phyloP scores from a whole-genome alignment of 2,329 filamentous ascomycete species.

The Xylaria sp. region DNA sequence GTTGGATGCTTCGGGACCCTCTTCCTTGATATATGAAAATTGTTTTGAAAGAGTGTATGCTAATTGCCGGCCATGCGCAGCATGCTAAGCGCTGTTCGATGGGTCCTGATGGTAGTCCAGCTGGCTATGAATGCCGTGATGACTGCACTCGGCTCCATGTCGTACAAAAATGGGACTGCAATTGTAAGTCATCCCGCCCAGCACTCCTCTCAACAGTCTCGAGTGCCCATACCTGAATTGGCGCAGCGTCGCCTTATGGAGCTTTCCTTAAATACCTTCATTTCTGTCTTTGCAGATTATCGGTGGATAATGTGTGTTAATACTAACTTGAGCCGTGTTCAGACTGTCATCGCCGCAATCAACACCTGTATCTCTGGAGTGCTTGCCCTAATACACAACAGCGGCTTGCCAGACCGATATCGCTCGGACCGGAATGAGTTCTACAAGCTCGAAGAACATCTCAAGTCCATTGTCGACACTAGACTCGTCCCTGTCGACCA shows the following conservation, averaged over 20 bases:
- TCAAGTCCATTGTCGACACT: conserved; percentile 54
- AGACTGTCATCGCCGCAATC: conserved; percentile 51
- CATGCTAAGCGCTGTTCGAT: conserved; percentile 45
- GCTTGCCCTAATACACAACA: conserved; percentile 56
- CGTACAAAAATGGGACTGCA: conserved; percentile 40
- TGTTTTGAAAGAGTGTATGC: too few relatives aligned
- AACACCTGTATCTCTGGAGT: conserved; percentile 55
- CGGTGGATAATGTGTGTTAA: not conserved
- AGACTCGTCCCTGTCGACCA: conserved; percentile 47
- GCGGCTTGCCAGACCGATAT: conserved; percentile 55
- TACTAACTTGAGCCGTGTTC: not conserved
- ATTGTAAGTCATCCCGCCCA: conserved; percentile 40
- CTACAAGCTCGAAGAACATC: conserved; percentile 51
- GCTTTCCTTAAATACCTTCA: not conserved
- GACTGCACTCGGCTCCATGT: conserved; percentile 52
- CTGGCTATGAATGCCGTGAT: conserved; percentile 52
- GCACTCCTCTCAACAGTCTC: not conserved
- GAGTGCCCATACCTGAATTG: not conserved
- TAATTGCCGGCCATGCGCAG: too few relatives aligned
- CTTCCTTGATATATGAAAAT: too few relatives aligned
- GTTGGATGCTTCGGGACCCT: too few relatives aligned
- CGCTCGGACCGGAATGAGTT: conserved; percentile 54
- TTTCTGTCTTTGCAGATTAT: not conserved
- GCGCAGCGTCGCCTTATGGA: not conserved
- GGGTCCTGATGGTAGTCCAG: conserved; percentile 52